phyloP scores from a whole-genome alignment of 768 basidiomycete genomes.

The Amanita rimosa region DNA sequence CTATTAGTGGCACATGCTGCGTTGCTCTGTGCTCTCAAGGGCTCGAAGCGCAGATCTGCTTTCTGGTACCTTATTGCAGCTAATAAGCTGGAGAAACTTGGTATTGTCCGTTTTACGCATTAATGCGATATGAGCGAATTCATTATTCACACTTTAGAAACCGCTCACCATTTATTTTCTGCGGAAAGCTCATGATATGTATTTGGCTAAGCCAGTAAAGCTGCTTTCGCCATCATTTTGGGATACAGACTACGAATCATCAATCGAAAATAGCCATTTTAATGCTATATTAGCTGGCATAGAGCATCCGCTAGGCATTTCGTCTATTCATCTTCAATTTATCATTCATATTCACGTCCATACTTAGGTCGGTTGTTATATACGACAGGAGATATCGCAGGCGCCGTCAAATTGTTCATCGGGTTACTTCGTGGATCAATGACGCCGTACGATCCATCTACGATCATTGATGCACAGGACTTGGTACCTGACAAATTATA shows the following conservation, averaged over 20 bases:
- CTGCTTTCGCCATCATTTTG: conserved; percentile 72
- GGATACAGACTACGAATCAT: conserved; percentile 50
- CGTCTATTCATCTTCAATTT: neutral
- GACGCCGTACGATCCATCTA: conserved; percentile 2
- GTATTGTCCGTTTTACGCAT: conserved; percentile 48
- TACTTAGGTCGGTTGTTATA: conserved; percentile 71
- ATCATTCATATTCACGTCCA: neutral
- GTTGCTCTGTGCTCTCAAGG: conserved; percentile 48
- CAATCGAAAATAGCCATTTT: conserved; percentile 31
- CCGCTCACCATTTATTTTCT: conserved; percentile 77
- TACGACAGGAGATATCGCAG: conserved; percentile 74
- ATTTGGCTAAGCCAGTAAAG: conserved; percentile 37
- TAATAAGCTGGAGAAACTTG: conserved; percentile 70
- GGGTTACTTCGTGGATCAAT: conserved; percentile 47
- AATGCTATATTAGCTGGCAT: conserved; percentile 61
- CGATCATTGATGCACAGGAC: conserved; percentile 12
- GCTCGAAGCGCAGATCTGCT: conserved; percentile 50
- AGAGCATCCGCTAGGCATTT: conserved; percentile 65
- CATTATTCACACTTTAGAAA: conserved; percentile 40
- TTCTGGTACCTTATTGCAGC: conserved; percentile 75
- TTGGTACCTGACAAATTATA: conserved; percentile 51
- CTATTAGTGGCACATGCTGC: conserved; percentile 78
- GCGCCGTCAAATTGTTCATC: conserved; percentile 72
- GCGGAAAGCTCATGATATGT: conserved; percentile 57
- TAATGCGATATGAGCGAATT: neutral